Evolutionary conservation across 257 asterid genomes (phyloP).

Genomic region (Solanum etuberosum): DNA sequence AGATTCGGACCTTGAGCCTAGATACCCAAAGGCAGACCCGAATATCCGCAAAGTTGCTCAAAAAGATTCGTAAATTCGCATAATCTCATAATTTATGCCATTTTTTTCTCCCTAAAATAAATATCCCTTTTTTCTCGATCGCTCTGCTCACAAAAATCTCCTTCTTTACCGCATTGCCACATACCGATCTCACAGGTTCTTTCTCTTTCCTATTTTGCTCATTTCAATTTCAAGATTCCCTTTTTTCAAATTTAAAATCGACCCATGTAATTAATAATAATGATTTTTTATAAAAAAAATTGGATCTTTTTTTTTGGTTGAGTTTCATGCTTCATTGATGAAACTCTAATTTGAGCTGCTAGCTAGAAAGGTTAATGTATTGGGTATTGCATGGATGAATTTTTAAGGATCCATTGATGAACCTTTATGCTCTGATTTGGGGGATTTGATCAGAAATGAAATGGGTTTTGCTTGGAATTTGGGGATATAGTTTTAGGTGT

Average conservation of each 20-base stretch:
- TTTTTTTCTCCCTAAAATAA: neutral
- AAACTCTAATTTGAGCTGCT: neutral
- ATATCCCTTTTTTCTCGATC: neutral
- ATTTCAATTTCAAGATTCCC: neutral
- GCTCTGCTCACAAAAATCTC: neutral
- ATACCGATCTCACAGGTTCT: neutral
- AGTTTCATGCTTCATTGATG: neutral
- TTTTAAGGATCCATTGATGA: neutral
- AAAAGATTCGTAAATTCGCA: neutral
- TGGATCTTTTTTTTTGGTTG: neutral
- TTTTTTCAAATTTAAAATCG: neutral
- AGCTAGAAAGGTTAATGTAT: neutral
- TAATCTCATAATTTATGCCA: neutral
- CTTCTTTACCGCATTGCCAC: neutral
- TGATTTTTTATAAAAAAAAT: neutral
- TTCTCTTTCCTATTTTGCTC: neutral
- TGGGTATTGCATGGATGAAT: neutral
- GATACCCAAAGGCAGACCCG: neutral
- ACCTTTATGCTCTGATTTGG: neutral
- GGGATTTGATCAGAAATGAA: neutral
- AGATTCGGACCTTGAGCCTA: too few species aligned
- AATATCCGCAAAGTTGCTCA: neutral
- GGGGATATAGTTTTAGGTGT: neutral
- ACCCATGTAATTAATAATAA: neutral
- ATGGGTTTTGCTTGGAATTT: neutral